Evolutionary conservation across 169 alveolate genomes (phyloP).

Genomic region (Eimeria brunetti): DNA sequence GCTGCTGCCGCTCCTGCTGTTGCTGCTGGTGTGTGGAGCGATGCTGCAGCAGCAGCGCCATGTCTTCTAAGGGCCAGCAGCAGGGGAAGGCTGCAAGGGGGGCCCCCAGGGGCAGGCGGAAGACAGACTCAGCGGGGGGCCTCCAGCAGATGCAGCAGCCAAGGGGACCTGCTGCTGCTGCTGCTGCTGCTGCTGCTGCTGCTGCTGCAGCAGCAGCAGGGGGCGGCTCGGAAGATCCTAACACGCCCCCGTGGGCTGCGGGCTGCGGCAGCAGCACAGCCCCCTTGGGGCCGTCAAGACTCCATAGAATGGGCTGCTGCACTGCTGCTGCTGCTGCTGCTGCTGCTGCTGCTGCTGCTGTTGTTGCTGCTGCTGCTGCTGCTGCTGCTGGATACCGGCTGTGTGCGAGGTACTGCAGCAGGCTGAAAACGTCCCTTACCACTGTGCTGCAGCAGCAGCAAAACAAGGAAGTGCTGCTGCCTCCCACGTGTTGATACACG

Average conservation of each 20-base stretch:
- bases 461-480: background rate
- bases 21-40: background rate
- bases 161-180: background rate
- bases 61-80: slow-evolving; percentile 38
- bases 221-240: background rate
- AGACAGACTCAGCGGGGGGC: slow-evolving; percentile 11
- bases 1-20: slow-evolving; percentile 6
- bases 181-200: slow-evolving; percentile 11
- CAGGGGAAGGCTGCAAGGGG: slow-evolving; percentile 13
- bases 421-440: background rate
- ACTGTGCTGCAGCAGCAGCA: slow-evolving; percentile 74
- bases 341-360: background rate
- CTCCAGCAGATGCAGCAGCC: slow-evolving; percentile 49
- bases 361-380: slow-evolving; percentile 9
- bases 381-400: slow-evolving; percentile 38
- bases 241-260: background rate
- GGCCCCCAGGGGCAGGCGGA: slow-evolving; percentile 67
- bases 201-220: background rate
- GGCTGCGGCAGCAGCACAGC: slow-evolving; percentile 68
- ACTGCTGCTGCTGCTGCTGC: slow-evolving; percentile 1
- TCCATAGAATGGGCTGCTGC: background rate
- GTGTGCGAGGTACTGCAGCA: slow-evolving; percentile 63
- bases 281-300: background rate
- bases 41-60: slow-evolving; percentile 28
- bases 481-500: slow-evolving; percentile 24